These are phyloP conservation scores for Lasiodiplodia sp. DNA, from an alignment of 2,329 filamentous ascomycete genomes.

Conservation along the genomic window DNA sequence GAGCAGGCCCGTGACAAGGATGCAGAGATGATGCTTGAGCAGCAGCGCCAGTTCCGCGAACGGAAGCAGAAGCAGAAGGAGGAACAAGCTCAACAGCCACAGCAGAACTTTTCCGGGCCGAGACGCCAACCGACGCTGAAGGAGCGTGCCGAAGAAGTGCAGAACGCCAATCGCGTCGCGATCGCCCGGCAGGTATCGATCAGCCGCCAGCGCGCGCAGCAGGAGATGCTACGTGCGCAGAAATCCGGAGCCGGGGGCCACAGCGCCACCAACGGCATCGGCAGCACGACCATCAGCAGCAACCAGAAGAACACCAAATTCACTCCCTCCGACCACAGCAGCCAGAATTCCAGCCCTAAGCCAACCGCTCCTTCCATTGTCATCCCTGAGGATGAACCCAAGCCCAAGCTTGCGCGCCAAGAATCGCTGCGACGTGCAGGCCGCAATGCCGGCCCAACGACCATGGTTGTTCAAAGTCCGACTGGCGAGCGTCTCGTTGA, in stretches of 20 bases:
- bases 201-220: slow-evolving; percentile 27
- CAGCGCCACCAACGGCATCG: slow-evolving; percentile 20
- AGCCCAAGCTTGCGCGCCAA: slow-evolving; percentile 22
- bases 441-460: not conserved
- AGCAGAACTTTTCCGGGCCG: not conserved
- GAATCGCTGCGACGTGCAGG: slow-evolving; percentile 10
- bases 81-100: slow-evolving; percentile 5
- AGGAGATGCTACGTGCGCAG: slow-evolving; percentile 28
- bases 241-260: slow-evolving; percentile 8
- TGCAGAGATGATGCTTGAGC: slow-evolving; percentile 22
- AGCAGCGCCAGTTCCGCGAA: slow-evolving; percentile 25
- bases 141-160: slow-evolving; percentile 29
- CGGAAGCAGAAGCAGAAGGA: slow-evolving; percentile 20
- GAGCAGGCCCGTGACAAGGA: slow-evolving; percentile 16
- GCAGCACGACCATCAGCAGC: slow-evolving; percentile 24
- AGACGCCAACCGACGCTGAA: slow-evolving; percentile 27
- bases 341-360: not conserved
- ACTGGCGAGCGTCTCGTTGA: slow-evolving; percentile 26
- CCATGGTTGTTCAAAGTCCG: slow-evolving; percentile 13
- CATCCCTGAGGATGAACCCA: slow-evolving; percentile 15
- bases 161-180: slow-evolving; percentile 26
- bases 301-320: slow-evolving; percentile 9
- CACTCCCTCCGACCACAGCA: not conserved
- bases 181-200: slow-evolving; percentile 30
- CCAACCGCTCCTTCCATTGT: slow-evolving; percentile 2